phyloP scores from a whole-genome alignment of 2,329 filamentous ascomycete species.

The Rhexocercosporidium sp. region DNA sequence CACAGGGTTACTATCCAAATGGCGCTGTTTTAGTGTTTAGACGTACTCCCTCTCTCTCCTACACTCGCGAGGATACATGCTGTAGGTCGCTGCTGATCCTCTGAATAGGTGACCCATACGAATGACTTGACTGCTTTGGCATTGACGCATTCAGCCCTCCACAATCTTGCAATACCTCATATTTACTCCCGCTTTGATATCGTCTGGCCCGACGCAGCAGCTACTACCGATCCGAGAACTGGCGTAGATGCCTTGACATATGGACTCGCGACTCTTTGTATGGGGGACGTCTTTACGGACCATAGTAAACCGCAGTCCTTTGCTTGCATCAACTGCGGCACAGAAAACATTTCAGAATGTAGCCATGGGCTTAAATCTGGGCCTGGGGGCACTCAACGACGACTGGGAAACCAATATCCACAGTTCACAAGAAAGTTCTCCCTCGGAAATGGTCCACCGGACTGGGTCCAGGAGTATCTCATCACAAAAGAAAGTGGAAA shows the following conservation, averaged over 20 bases:
- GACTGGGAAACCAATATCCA: slow-evolving; percentile 76
- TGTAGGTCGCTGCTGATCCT: slow-evolving; percentile 8
- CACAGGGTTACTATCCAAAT: not conserved
- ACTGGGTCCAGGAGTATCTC: slow-evolving; percentile 82
- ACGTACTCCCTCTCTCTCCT: not conserved
- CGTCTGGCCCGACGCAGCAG: slow-evolving; percentile 78
- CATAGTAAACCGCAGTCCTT: slow-evolving; percentile 30
- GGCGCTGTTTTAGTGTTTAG: not conserved
- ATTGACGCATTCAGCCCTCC: slow-evolving; percentile 77
- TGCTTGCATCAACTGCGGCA: slow-evolving; percentile 43
- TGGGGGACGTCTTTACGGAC: slow-evolving; percentile 64
- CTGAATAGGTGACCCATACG: slow-evolving; percentile 71
- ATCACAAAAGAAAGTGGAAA: slow-evolving; percentile 85
- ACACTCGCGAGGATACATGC: not conserved
- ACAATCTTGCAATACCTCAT: slow-evolving; percentile 74
- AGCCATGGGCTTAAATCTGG: slow-evolving; percentile 32
- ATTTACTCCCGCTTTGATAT: slow-evolving; percentile 89
- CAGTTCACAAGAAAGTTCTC: slow-evolving; percentile 83
- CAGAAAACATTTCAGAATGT: slow-evolving; percentile 35
- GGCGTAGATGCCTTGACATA: slow-evolving; percentile 85
- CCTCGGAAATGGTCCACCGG: slow-evolving; percentile 77
- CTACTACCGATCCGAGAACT: slow-evolving; percentile 67
- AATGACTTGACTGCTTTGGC: slow-evolving; percentile 82
- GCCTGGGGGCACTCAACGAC: slow-evolving; percentile 42
- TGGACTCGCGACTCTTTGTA: slow-evolving; percentile 78